phyloP scores from a whole-genome alignment of 352 stramenopile genomes.

The Globisporangium spinosum region DNA sequence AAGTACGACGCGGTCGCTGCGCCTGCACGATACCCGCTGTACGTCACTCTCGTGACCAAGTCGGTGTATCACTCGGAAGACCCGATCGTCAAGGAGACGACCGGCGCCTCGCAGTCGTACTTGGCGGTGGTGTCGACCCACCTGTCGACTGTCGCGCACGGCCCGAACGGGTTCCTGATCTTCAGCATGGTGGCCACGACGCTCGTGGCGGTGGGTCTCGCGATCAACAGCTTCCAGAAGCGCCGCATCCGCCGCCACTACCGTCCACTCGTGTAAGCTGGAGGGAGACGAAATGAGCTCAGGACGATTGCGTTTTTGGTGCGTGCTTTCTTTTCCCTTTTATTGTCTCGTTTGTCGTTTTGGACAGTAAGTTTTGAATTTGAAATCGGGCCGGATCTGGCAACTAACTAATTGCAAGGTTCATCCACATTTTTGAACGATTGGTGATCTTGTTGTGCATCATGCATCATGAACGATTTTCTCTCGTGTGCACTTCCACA shows the following conservation, averaged over 20 bases:
- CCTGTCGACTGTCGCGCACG: constrained; percentile 12
- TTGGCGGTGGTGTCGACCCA: constrained; percentile 12
- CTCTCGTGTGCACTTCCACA: too few species aligned
- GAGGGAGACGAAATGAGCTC: not conserved
- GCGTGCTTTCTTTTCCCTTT: not conserved
- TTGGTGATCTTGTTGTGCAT: not conserved
- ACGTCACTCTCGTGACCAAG: constrained; percentile 10
- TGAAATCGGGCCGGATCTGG: not conserved
- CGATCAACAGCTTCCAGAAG: constrained; percentile 7
- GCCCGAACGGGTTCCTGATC: constrained; percentile 13
- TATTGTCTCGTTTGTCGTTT: not conserved
- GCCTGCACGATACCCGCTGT: constrained; percentile 11
- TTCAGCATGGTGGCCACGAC: constrained; percentile 12
- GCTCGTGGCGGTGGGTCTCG: constrained; percentile 11
- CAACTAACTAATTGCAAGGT: not conserved
- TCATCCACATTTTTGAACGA: not conserved
- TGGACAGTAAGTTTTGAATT: not conserved
- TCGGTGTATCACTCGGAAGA: constrained; percentile 6
- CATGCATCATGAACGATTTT: too few species aligned
- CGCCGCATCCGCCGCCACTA: constrained; percentile 13
- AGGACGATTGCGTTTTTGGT: not conserved
- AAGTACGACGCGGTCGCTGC: constrained; percentile 3
- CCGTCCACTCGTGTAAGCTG: constrained; percentile 8
- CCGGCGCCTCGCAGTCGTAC: constrained; percentile 5
- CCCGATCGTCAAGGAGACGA: constrained; percentile 2